Percentiles rank a stretch among this genome's conserved stretches.
phyloP scores from a whole-genome alignment of 108 stramenopile species.

The Cyclotella choctawhatcheeana region DNA sequence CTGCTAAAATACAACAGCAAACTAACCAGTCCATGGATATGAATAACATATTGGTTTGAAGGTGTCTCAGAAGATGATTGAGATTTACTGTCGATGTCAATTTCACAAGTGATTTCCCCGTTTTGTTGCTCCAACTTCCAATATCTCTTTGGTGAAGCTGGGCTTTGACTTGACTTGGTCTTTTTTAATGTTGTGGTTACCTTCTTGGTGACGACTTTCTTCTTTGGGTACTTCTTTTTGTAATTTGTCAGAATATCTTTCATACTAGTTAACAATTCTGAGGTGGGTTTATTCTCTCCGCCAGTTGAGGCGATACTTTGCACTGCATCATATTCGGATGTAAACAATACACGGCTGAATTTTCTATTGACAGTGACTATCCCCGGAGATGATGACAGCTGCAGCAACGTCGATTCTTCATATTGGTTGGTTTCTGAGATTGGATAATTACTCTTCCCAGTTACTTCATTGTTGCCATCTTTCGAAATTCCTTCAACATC shows the following conservation, averaged over 20 bases:
- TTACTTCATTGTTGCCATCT: background rate
- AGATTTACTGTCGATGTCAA: background rate
- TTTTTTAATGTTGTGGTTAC: too few species aligned
- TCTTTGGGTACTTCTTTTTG: background rate
- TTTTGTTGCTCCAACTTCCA: background rate
- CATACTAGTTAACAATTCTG: background rate
- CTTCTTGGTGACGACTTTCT: background rate
- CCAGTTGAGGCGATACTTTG: background rate
- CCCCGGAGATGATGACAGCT: constrained; percentile 5
- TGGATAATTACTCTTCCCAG: too few species aligned
- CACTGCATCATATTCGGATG: constrained; percentile 19
- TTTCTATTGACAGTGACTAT: constrained; percentile 17
- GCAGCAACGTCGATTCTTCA: background rate
- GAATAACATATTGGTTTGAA: constrained; percentile 25
- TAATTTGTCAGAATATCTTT: background rate
- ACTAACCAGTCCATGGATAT: constrained; percentile 34
- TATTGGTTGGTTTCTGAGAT: too few species aligned
- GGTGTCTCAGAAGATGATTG: background rate
- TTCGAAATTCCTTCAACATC: background rate
- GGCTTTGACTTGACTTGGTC: background rate
- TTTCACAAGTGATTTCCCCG: background rate
- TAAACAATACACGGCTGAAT: constrained; percentile 25
- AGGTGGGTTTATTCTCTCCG: background rate
- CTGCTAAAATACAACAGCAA: background rate
- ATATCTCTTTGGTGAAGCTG: background rate